A percentile compares a stretch with the other conserved stretches of the same genome.
Conservation (phyloP, 1,284 basidiomycete species). For the Pseudomicrostroma phylloplanum region DNA sequence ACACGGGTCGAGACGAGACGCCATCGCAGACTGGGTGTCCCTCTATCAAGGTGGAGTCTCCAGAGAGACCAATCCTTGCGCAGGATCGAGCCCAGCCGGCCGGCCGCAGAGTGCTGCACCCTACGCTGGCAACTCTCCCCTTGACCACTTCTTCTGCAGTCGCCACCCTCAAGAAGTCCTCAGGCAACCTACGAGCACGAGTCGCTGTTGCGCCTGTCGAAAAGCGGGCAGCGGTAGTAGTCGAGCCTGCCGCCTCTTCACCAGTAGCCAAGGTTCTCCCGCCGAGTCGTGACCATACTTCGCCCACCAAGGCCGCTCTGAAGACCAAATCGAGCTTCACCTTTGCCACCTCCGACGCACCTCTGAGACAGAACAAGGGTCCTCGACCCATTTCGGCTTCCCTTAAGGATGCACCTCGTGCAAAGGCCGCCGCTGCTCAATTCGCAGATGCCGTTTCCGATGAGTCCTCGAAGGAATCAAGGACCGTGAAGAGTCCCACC, state of each 20-base stretch:
- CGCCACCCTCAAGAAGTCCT: not conserved
- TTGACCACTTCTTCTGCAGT: too few species aligned
- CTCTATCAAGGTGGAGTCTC: not conserved
- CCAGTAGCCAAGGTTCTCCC: conserved; percentile 4
- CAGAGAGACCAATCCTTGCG: not conserved
- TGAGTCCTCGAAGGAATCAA: not conserved
- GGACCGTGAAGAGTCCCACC: not conserved
- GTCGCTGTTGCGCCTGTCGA: not conserved
- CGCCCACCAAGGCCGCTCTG: conserved; percentile 15
- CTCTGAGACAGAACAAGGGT: conserved; percentile 13
- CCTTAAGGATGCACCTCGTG: not conserved
- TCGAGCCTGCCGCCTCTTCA: not conserved
- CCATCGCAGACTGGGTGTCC: not conserved
- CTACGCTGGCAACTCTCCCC: too few species aligned
- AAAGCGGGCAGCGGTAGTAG: not conserved
- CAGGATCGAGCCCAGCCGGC: not conserved
- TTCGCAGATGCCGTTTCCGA: not conserved
- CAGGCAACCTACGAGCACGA: conserved; percentile 1
- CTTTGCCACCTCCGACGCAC: conserved; percentile 21
- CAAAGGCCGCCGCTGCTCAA: not conserved
- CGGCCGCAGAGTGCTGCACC: not conserved
- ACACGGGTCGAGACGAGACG: not conserved
- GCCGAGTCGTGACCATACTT: conserved; percentile 12
- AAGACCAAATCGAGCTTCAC: conserved; percentile 25
- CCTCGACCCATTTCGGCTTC: not conserved